A percentile compares a stretch with the other conserved stretches of the same genome.
Evolutionary conservation across 192 early-diverging fungal species (phyloP).

Genomic region (Diversispora epigaea): DNA sequence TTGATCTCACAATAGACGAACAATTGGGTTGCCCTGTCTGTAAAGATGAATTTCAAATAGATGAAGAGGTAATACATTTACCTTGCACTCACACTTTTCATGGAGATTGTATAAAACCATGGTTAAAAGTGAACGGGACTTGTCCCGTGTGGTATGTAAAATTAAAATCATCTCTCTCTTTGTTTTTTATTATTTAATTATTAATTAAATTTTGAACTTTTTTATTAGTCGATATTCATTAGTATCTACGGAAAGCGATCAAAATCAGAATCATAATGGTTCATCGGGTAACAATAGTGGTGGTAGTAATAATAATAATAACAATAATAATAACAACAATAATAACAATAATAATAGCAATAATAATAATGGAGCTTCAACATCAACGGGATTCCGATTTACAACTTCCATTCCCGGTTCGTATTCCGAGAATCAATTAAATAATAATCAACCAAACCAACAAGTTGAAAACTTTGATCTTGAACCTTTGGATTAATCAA

Average conservation of each 20-base stretch:
- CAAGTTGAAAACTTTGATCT: background rate
- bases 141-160: slow-evolving; percentile 79
- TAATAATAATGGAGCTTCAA: background rate
- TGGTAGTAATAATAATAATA: background rate
- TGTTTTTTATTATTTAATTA: no score
- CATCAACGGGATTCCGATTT: background rate
- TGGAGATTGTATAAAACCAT: slow-evolving; percentile 81
- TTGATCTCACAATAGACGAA: slow-evolving; percentile 40
- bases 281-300: background rate
- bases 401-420: background rate
- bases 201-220: background rate
- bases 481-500: background rate
- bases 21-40: slow-evolving; percentile 84
- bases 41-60: slow-evolving; percentile 79
- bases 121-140: slow-evolving; percentile 92
- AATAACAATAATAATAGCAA: no score
- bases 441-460: background rate
- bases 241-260: background rate
- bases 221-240: slow-evolving; percentile 30
- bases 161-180: no score
- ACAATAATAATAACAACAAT: no score
- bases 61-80: slow-evolving; percentile 65
- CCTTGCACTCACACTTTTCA: slow-evolving; percentile 92
- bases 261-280: slow-evolving; percentile 7
- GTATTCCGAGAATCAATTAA: background rate